These are phyloP conservation scores for Flueggea neowawraea DNA, from an alignment of 441 rosid genomes.

Conservation along the genomic window DNA sequence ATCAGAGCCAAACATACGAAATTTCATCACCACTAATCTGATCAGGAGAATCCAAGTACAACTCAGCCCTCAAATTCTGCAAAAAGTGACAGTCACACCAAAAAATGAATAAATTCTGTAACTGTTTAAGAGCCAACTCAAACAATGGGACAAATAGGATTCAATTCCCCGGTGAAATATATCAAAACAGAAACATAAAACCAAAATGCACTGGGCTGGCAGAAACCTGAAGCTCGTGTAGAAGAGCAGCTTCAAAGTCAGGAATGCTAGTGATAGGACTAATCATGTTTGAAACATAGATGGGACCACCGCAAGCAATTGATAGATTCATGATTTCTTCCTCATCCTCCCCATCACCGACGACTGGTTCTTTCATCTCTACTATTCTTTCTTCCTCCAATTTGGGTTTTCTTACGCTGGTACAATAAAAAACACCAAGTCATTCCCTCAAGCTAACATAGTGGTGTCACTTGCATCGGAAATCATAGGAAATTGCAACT, in stretches of 20 bases:
- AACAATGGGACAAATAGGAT: neutral
- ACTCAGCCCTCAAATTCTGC: slow-evolving; percentile 44
- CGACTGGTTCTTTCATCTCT: neutral
- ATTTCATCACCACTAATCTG: slow-evolving; percentile 29
- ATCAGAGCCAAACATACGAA: slow-evolving; percentile 34
- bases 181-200: neutral
- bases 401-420: no score
- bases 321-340: slow-evolving; percentile 9
- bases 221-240: slow-evolving; percentile 36
- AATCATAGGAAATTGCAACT: no score
- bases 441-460: no score
- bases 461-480: no score
- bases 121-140: neutral
- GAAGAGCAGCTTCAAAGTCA: slow-evolving; percentile 43
- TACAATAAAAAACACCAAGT: no score
- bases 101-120: neutral
- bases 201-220: neutral
- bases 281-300: slow-evolving; percentile 44
- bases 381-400: neutral
- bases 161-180: no score
- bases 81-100: neutral
- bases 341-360: slow-evolving; percentile 5
- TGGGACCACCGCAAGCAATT: slow-evolving; percentile 59
- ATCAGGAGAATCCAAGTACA: slow-evolving; percentile 28
- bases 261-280: slow-evolving; percentile 45